Evolutionary conservation across 345 rosid genomes (phyloP).

Genomic region (Salix dunnii): DNA sequence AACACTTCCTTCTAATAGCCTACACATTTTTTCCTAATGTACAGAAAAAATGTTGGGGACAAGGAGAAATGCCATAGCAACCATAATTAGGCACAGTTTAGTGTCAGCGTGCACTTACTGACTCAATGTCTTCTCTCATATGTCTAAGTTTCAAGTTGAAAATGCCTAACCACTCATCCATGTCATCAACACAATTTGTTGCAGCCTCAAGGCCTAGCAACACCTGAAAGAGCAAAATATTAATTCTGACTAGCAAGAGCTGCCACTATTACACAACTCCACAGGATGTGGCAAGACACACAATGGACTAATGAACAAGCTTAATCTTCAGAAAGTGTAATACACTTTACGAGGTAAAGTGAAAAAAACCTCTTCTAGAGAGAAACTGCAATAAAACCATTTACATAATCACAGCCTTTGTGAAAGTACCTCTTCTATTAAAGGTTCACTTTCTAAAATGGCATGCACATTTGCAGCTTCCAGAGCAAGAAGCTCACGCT

Average conservation of each 20-base stretch:
- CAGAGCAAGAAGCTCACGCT: slow-evolving; percentile 93
- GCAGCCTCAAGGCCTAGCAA: slow-evolving; percentile 95
- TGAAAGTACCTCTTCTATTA: slow-evolving; percentile 73
- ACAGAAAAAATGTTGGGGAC: slow-evolving; percentile 3
- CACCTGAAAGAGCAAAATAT: slow-evolving; percentile 53
- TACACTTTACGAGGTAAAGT: background rate
- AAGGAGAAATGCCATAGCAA: slow-evolving; percentile 9
- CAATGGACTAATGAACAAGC: background rate
- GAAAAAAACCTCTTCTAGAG: background rate
- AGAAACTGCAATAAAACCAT: background rate
- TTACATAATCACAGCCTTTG: background rate
- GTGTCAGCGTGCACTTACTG: slow-evolving; percentile 45
- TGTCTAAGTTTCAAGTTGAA: slow-evolving; percentile 97
- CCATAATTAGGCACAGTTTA: slow-evolving; percentile 6
- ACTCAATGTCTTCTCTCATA: slow-evolving; percentile 97
- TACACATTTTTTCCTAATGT: background rate
- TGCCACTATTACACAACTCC: background rate
- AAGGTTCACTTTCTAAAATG: slow-evolving; percentile 91
- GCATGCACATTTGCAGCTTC: slow-evolving; percentile 99
- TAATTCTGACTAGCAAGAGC: slow-evolving; percentile 1
- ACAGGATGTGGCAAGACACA: background rate
- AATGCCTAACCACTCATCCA: slow-evolving; percentile 98
- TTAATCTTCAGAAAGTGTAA: background rate
- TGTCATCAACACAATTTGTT: slow-evolving; percentile 84
- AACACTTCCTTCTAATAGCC: background rate